phyloP scores from a whole-genome alignment of 441 rosid genomes.

The Croton laevigatus region DNA sequence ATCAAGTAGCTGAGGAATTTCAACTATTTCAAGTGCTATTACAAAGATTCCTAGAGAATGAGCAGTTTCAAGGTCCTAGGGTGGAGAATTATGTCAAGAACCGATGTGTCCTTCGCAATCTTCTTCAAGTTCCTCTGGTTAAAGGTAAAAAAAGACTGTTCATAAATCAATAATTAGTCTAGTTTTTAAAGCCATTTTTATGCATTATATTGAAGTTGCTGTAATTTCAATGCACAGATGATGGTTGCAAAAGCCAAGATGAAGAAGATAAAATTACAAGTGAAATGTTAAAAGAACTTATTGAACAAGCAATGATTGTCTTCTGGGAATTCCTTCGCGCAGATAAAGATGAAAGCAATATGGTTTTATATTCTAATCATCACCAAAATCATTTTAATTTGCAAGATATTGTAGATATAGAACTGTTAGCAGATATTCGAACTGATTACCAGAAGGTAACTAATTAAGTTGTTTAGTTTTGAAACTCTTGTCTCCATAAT shows the following conservation, averaged over 20 bases:
- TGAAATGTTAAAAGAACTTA: slow-evolving; percentile 33
- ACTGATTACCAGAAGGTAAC: slow-evolving; percentile 66
- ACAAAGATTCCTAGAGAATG: slow-evolving; percentile 66
- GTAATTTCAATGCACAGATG: slow-evolving; percentile 48
- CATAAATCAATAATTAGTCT: not conserved
- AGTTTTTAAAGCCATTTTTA: not conserved
- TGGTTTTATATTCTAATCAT: slow-evolving; percentile 27
- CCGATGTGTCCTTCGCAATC: slow-evolving; percentile 44
- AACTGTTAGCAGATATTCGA: slow-evolving; percentile 44
- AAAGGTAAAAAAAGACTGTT: slow-evolving; percentile 42
- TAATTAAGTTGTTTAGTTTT: not conserved
- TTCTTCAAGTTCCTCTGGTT: slow-evolving; percentile 67
- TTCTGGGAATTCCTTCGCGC: slow-evolving; percentile 63
- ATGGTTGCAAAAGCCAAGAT: slow-evolving; percentile 35
- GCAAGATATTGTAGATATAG: slow-evolving; percentile 44
- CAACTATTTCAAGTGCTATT: slow-evolving; percentile 70
- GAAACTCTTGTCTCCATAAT: not conserved
- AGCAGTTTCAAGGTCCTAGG: slow-evolving; percentile 63
- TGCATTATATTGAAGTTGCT: not conserved
- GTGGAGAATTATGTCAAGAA: slow-evolving; percentile 55
- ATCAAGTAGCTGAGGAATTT: slow-evolving; percentile 63
- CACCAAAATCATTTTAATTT: slow-evolving; percentile 42
- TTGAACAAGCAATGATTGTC: slow-evolving; percentile 46
- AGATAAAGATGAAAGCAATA: slow-evolving; percentile 42
- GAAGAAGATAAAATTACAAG: slow-evolving; percentile 40